Percentiles rank a stretch among this genome's conserved stretches.
phyloP scores from a whole-genome alignment of 495 filamentous ascomycete species.

The Daldinia grandis region DNA sequence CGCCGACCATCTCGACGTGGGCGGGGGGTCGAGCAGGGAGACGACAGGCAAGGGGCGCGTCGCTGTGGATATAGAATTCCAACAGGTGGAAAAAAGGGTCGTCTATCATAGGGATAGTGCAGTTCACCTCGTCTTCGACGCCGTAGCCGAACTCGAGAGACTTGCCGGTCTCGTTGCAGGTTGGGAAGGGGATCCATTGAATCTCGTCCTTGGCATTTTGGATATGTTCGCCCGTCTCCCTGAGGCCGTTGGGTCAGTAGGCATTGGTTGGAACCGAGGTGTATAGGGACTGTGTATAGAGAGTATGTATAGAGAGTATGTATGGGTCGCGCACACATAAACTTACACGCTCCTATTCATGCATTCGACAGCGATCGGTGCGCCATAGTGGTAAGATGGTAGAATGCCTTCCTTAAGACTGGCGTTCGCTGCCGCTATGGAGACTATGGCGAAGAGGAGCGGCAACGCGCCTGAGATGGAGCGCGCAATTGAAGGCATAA shows the following conservation, averaged over 20 bases:
- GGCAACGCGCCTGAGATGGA: conserved; percentile 29
- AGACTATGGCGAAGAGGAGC: conserved; percentile 14
- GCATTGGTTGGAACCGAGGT: not conserved
- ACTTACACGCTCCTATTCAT: conserved; percentile 65
- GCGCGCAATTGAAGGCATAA: conserved; percentile 32
- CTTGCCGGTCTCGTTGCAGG: conserved; percentile 86
- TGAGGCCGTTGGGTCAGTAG: conserved; percentile 36
- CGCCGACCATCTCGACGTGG: conserved; percentile 55
- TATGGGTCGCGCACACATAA: not conserved
- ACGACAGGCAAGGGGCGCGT: conserved; percentile 91
- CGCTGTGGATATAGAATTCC: conserved; percentile 98
- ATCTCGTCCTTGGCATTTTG: conserved; percentile 80
- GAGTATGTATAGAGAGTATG: too few species aligned
- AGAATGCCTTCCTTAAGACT: conserved; percentile 42
- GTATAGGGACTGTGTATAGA: too few species aligned
- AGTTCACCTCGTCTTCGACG: conserved; percentile 84
- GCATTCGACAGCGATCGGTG: conserved; percentile 60
- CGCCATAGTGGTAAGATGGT: conserved; percentile 60
- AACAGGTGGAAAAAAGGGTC: conserved; percentile 96
- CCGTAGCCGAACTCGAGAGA: conserved; percentile 89
- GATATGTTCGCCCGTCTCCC: conserved; percentile 78
- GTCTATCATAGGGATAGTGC: conserved; percentile 84
- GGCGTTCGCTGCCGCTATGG: conserved; percentile 27
- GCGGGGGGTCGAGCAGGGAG: conserved; percentile 78
- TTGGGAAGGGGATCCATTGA: conserved; percentile 91